Conservation (phyloP, 2,329 filamentous ascomycete species). For the Ophiostoma montium region DNA sequence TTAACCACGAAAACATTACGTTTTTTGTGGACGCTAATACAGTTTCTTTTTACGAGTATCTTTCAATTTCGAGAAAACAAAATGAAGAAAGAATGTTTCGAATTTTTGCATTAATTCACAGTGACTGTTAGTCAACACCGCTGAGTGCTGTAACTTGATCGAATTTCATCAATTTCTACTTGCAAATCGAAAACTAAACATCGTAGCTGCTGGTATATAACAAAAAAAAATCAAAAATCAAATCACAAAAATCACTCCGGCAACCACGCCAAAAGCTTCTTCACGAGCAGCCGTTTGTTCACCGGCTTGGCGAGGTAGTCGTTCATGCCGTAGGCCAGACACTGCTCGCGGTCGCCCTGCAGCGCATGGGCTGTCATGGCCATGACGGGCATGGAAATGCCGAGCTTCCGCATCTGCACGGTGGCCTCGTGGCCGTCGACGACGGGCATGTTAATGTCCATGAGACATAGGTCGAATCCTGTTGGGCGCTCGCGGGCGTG, state of each 20-base stretch:
- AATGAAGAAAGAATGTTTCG: too few relatives aligned
- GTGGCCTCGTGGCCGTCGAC: constrained; percentile 41
- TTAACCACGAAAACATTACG: too few relatives aligned
- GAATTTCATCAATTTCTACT: too few relatives aligned
- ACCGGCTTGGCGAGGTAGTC: constrained; percentile 33
- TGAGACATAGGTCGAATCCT: constrained; percentile 34
- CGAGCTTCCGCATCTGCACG: constrained; percentile 28
- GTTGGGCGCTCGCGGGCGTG: constrained; percentile 26
- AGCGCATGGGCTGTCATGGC: constrained; percentile 43
- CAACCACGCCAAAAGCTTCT: constrained; percentile 10
- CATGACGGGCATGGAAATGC: constrained; percentile 21
- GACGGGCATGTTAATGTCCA: constrained; percentile 47
- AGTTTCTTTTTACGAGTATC: too few relatives aligned
- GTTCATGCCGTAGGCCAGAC: constrained; percentile 39
- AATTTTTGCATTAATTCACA: too few relatives aligned
- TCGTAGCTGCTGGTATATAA: neutral
- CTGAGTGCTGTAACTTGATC: too few relatives aligned
- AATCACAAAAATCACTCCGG: neutral
- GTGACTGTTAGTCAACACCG: too few relatives aligned
- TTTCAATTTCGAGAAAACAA: too few relatives aligned
- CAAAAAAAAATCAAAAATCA: neutral
- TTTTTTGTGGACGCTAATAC: too few relatives aligned
- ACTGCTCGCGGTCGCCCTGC: constrained; percentile 38
- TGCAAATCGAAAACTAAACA: neutral
- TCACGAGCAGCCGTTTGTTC: constrained; percentile 14